Evolutionary conservation across 805 yeast species (phyloP), one percentile per base, ranked within the genome.

Genomic region (Zygoascus bituminiphila): DNA sequence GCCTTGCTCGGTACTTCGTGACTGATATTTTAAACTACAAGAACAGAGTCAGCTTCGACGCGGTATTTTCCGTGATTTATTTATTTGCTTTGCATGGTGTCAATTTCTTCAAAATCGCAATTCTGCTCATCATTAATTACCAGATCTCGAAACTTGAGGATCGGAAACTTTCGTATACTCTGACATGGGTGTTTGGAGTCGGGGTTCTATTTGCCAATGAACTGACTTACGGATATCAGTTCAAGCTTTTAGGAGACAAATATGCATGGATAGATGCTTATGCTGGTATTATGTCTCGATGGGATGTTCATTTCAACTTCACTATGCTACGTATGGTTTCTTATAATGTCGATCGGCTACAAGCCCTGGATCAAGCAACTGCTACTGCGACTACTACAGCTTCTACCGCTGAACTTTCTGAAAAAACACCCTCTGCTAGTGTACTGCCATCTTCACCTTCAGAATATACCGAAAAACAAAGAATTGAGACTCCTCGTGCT

Each of bases 281-380:
- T 56, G 74, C 75, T 43, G 97, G 98, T 0, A 74, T 89, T 12
- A 81, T 93, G 52, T 73, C 79, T 15, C 75, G 98, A 57, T 93
- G 99, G 99, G 97, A 93, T 62, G 97, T 93, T 2, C 87, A 85
- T 57, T 93, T 81, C 73, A 93, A 93, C 66, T 88, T 94, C 66
- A 83, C 95, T 1, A 68, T 91, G 51, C 72, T 93, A 47, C 75
- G 97, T 59, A 78, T 88, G 75, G 67, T 93, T 42, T 86, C 96
- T 51, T 93, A 75, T 64, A 84, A 86, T 54, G 62, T 86, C 53
- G 99, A 93, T 66, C 88, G 76, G 58, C 43, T 64, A 24, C n/a
- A 12, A 15, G 33, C 33, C 33, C 10, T 12, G 33, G 15, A 4
- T 4, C 53, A 55, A 23, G 60, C 62, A 12, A 31, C 22, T 17